Percentiles rank a stretch among this genome's conserved stretches.
Conservation (phyloP, 225 moss, liverwort and hornwort genomes). For the Polytrichum formosum region DNA sequence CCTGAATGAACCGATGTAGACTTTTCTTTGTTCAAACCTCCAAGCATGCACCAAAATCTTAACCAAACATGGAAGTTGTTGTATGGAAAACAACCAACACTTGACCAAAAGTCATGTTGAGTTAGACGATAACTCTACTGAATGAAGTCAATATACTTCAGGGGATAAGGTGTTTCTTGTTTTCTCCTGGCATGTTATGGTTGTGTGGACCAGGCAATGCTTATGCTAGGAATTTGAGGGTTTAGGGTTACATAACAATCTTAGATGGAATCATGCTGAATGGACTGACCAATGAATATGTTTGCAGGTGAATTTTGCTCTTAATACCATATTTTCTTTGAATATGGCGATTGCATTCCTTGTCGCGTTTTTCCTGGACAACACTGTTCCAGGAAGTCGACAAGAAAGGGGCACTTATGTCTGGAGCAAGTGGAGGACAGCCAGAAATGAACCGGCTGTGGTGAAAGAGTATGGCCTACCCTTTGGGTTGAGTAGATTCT, state of each 20-base stretch:
- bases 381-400: conserved; percentile 80
- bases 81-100: too few species aligned
- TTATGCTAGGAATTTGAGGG: neutral
- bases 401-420: conserved; percentile 81
- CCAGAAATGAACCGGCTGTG: conserved; percentile 65
- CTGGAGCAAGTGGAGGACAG: conserved; percentile 67
- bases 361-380: conserved; percentile 74
- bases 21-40: too few species aligned
- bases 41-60: too few species aligned
- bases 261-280: too few species aligned
- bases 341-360: conserved; percentile 83
- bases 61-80: too few species aligned
- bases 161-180: neutral
- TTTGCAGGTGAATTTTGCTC: conserved; percentile 54
- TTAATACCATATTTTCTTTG: conserved; percentile 68
- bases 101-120: too few species aligned
- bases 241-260: too few species aligned
- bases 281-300: neutral
- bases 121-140: too few species aligned
- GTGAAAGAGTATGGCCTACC: conserved; percentile 77
- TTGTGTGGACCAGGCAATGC: neutral
- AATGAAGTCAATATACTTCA: too few species aligned
- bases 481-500: conserved; percentile 67
- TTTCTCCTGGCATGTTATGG: neutral
- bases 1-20: too few species aligned